These are phyloP conservation scores for Pterocarpus santalinus DNA, from an alignment of 306 rosid species.

Conservation along the genomic window DNA sequence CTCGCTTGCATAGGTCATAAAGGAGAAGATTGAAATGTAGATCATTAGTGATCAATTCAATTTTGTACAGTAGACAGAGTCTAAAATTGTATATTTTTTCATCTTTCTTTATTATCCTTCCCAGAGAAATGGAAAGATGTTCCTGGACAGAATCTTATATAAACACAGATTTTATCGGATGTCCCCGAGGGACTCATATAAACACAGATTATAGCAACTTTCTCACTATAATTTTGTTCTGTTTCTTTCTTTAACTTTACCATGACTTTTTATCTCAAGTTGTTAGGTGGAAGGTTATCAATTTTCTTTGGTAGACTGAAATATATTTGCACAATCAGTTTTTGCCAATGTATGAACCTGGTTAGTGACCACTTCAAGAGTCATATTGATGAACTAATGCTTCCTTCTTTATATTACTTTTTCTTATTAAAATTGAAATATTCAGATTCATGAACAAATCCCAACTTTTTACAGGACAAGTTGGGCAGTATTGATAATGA, in stretches of 20 bases:
- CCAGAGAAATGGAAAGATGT: not conserved
- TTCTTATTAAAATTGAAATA: not conserved
- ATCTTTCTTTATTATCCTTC: not conserved
- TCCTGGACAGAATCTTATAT: not conserved
- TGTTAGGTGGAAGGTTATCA: not conserved
- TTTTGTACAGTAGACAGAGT: not conserved
- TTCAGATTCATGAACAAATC: not conserved
- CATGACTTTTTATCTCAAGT: constrained; percentile 43
- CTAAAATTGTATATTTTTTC: not conserved
- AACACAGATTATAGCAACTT: constrained; percentile 15
- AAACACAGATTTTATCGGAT: not conserved
- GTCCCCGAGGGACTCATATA: not conserved
- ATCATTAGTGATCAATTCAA: not conserved
- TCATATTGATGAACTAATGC: not conserved
- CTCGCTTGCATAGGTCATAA: constrained; percentile 19
- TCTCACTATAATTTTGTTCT: constrained; percentile 9
- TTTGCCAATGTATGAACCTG: not conserved
- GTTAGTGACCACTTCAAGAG: not conserved
- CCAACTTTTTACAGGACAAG: not conserved
- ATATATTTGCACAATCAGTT: not conserved
- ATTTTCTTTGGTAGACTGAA: not conserved
- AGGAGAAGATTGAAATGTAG: constrained; percentile 3
- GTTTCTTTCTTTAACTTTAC: constrained; percentile 1
- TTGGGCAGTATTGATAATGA: too few species aligned
- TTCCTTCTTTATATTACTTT: not conserved